phyloP scores from a whole-genome alignment of 2,329 filamentous ascomycete species.

The Beauveria asiatica region DNA sequence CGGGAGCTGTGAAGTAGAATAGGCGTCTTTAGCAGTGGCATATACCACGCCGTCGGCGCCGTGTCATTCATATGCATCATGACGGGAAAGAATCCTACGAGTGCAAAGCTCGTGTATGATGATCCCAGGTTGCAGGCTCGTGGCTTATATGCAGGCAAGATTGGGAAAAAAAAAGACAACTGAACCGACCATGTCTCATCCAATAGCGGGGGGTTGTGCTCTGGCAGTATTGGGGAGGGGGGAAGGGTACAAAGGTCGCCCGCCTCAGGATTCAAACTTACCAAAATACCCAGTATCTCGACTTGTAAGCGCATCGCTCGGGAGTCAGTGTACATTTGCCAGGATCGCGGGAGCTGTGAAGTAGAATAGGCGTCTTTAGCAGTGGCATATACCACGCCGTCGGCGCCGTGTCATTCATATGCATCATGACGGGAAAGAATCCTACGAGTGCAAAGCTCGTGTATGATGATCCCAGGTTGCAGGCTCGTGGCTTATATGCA shows the following conservation, averaged over 20 bases:
- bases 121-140: neutral
- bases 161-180: neutral
- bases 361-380: slow-evolving; percentile 7
- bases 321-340: slow-evolving; percentile 25
- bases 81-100: neutral
- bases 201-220: too few relatives aligned
- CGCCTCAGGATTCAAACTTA: slow-evolving; percentile 12
- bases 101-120: neutral
- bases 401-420: slow-evolving; percentile 4
- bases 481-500: too few relatives aligned
- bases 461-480: neutral
- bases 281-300: slow-evolving; percentile 40
- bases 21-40: slow-evolving; percentile 11
- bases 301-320: slow-evolving; percentile 37
- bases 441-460: neutral
- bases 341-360: slow-evolving; percentile 14
- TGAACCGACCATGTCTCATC: neutral
- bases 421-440: neutral
- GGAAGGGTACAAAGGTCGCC: too few relatives aligned
- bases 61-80: slow-evolving; percentile 8
- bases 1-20: slow-evolving; percentile 13
- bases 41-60: slow-evolving; percentile 8
- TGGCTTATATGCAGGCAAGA: too few relatives aligned
- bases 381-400: slow-evolving; percentile 12
- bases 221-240: neutral